These are phyloP conservation scores for Trichomonascaceae sp. DNA, from an alignment of 1,139 yeast genomes.

Conservation along the genomic window DNA sequence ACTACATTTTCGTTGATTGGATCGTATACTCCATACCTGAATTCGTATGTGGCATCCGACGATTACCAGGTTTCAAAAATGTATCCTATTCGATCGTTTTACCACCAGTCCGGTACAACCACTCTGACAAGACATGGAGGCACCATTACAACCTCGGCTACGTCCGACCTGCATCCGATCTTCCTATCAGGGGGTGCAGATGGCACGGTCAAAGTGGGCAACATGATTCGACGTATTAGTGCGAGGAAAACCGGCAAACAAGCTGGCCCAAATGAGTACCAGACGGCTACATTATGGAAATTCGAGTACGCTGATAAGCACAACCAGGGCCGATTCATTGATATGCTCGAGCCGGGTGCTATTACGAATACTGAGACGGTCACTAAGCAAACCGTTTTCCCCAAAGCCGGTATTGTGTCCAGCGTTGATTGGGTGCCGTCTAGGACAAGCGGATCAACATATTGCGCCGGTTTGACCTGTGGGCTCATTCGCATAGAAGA, in stretches of 20 bases:
- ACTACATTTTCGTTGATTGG: too few relatives aligned
- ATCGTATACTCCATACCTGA: too few relatives aligned
- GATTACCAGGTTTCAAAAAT: conserved; percentile 29
- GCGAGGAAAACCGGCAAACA: conserved; percentile 30
- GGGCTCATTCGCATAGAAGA: conserved; percentile 56
- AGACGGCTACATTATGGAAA: conserved; percentile 18
- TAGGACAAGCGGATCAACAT: conserved; percentile 38
- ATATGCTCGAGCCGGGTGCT: conserved; percentile 13
- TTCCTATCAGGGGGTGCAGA: conserved; percentile 47
- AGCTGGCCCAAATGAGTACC: conserved; percentile 18
- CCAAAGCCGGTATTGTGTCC: conserved; percentile 42
- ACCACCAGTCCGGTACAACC: conserved; percentile 23
- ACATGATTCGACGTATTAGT: conserved; percentile 30
- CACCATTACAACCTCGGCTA: conserved; percentile 28
- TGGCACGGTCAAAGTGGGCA: conserved; percentile 38
- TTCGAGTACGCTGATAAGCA: conserved; percentile 9
- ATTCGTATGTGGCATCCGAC: conserved; percentile 30
- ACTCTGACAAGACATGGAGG: conserved; percentile 29
- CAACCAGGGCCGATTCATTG: conserved; percentile 27
- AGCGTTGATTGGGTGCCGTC: conserved; percentile 53
- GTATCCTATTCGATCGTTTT: conserved; percentile 24
- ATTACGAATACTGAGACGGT: conserved; percentile 13
- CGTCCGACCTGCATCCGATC: conserved; percentile 45
- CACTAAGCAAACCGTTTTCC: conserved; percentile 26
- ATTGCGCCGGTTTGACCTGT: conserved; percentile 50